Evolutionary conservation across 805 yeast species (phyloP).

Genomic region (Wickerhamiella shivajii): DNA sequence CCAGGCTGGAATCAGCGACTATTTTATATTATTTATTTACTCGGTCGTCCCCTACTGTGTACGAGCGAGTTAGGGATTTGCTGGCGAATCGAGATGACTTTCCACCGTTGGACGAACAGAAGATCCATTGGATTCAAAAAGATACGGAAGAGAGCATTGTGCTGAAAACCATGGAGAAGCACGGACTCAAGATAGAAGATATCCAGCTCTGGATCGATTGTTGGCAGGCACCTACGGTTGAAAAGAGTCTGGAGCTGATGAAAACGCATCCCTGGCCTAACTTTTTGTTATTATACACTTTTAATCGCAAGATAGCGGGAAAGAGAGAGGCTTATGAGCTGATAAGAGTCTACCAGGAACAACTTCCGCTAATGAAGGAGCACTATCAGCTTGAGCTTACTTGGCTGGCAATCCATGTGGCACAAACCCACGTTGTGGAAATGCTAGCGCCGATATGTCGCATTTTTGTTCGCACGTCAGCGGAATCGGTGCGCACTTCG

Average conservation of each 20-base stretch:
- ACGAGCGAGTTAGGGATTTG: too few species aligned
- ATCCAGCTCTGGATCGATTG: too few species aligned
- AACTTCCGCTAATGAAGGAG: conserved; percentile 6
- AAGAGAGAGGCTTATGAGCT: conserved; percentile 18
- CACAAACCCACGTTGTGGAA: conserved; percentile 16
- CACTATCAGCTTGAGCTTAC: conserved; percentile 15
- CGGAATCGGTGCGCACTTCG: conserved; percentile 1
- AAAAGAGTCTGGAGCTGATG: conserved; percentile 15
- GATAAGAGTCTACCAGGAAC: conserved; percentile 15
- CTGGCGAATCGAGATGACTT: too few species aligned
- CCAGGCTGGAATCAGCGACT: too few species aligned
- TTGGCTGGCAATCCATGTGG: conserved; percentile 14
- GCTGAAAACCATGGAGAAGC: too few species aligned
- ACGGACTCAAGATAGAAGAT: too few species aligned
- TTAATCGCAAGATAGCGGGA: conserved; percentile 15
- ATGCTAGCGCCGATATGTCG: conserved; percentile 18
- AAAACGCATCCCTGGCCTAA: conserved; percentile 18
- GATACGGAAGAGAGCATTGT: too few species aligned
- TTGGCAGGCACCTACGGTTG: conserved; percentile 11
- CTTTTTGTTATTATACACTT: conserved; percentile 18
- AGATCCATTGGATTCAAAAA: too few species aligned
- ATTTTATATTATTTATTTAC: too few species aligned
- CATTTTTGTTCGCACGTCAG: conserved; percentile 14
- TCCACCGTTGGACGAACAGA: too few species aligned
- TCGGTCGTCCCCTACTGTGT: too few species aligned